Conservation (phyloP, 1,284 basidiomycete genomes). For the Wolfiporia cocos region DNA sequence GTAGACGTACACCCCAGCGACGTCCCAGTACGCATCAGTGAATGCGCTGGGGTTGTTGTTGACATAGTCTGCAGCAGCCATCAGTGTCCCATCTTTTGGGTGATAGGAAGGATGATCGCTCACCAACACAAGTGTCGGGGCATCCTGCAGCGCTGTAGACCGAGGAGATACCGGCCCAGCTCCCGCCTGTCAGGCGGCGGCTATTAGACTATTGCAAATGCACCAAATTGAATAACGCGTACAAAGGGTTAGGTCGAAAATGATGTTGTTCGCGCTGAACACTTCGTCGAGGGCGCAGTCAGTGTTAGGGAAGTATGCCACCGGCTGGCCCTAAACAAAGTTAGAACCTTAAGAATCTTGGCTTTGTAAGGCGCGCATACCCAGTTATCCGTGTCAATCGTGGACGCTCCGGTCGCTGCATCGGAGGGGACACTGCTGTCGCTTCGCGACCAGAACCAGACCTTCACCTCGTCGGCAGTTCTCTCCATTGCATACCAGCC, state of each 20-base stretch:
- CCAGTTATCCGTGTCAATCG: constrained; percentile 37
- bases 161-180: constrained; percentile 44
- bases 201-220: neutral
- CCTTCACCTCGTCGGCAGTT: constrained; percentile 35
- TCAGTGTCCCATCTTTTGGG: no score
- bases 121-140: constrained; percentile 45
- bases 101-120: neutral
- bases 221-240: constrained; percentile 1
- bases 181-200: constrained; percentile 30
- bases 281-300: constrained; percentile 42
- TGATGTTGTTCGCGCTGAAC: constrained; percentile 54
- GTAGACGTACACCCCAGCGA: constrained; percentile 28
- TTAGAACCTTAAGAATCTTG: neutral
- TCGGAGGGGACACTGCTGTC: constrained; percentile 34
- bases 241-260: constrained; percentile 51
- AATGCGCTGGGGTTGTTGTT: constrained; percentile 40
- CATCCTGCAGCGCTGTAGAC: constrained; percentile 42
- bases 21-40: constrained; percentile 42
- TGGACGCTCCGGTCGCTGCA: constrained; percentile 30
- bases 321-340: constrained; percentile 40
- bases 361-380: constrained; percentile 22
- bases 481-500: constrained; percentile 53
- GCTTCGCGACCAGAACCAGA: constrained; percentile 47
- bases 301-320: constrained; percentile 50
- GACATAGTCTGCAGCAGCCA: constrained; percentile 28